Evolutionary conservation across 768 basidiomycete genomes (phyloP).

Genomic region (Lactarius vividus): DNA sequence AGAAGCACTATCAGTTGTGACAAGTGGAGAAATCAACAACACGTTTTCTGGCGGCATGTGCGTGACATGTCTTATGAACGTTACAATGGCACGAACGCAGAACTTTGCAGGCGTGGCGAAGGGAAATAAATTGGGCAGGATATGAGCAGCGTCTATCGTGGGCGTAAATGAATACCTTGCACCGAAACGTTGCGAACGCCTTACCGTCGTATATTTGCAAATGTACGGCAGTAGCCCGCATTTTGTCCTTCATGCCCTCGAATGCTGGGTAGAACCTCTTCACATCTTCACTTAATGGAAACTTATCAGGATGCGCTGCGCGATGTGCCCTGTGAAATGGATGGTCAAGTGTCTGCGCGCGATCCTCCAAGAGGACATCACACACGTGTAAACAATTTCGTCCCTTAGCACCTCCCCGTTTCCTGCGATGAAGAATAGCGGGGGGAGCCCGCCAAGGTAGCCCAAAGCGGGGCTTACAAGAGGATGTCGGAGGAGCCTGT

Average conservation of each 20-base stretch:
- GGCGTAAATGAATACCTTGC: constrained; percentile 10
- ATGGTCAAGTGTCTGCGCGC: neutral
- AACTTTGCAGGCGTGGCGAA: constrained; percentile 77
- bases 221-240: constrained; percentile 75
- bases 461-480: constrained; percentile 75
- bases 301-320: constrained; percentile 78
- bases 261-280: constrained; percentile 56
- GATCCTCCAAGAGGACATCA: neutral
- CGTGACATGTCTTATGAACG: constrained; percentile 65
- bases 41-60: constrained; percentile 36
- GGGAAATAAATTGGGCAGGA: constrained; percentile 67
- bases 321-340: constrained; percentile 69
- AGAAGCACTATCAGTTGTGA: neutral
- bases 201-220: constrained; percentile 88
- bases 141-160: constrained; percentile 60
- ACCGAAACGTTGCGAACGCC: neutral
- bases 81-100: constrained; percentile 75
- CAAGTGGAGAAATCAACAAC: neutral
- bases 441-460: constrained; percentile 89
- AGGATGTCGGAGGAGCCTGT: constrained; percentile 72
- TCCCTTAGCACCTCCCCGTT: constrained; percentile 91
- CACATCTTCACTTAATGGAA: constrained; percentile 45
- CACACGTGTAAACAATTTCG: constrained; percentile 79
- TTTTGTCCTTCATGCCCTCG: constrained; percentile 50
- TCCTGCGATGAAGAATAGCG: constrained; percentile 77